Evolutionary conservation across 768 basidiomycete genomes (phyloP).

Genomic region (Rhodotorula graminis): DNA sequence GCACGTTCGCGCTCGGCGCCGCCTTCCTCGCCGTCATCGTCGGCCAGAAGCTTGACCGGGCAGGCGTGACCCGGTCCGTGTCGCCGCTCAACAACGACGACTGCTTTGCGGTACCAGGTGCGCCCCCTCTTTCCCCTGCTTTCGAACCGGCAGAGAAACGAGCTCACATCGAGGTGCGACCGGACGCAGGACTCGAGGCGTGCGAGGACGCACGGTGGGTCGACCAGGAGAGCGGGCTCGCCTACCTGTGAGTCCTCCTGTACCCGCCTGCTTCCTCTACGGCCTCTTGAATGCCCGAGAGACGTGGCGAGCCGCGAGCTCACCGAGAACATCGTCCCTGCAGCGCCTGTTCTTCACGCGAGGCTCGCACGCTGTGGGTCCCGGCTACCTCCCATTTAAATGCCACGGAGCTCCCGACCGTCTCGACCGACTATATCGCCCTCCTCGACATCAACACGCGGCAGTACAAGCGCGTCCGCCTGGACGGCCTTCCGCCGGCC

Average conservation of each 20-base stretch:
- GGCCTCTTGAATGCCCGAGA: no score
- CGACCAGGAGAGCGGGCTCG: conserved; percentile 2
- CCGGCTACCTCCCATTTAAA: conserved; percentile 21
- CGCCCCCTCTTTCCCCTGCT: not conserved
- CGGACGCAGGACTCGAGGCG: conserved; percentile 13
- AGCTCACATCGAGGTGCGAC: not conserved
- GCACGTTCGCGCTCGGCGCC: not conserved
- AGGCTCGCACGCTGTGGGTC: conserved; percentile 1
- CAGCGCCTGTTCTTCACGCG: conserved; percentile 19
- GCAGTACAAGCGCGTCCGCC: conserved; percentile 1
- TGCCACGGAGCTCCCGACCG: not conserved
- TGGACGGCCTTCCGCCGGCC: conserved; percentile 24
- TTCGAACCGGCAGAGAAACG: no score
- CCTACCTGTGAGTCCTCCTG: conserved; percentile 20
- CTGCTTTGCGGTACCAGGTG: conserved; percentile 20
- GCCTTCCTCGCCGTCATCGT: not conserved
- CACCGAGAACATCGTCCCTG: no score
- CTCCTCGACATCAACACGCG: conserved; percentile 12
- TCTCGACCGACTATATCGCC: conserved; percentile 19
- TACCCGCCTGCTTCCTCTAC: not conserved
- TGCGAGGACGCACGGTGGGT: conserved; percentile 28
- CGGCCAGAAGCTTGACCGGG: not conserved
- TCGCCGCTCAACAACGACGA: conserved; percentile 13
- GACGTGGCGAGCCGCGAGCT: no score
- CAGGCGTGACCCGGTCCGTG: not conserved